A percentile compares a stretch with the other conserved stretches of the same genome.
Evolutionary conservation across 352 stramenopile genomes (phyloP).

Genomic region (Pythium dissimile): DNA sequence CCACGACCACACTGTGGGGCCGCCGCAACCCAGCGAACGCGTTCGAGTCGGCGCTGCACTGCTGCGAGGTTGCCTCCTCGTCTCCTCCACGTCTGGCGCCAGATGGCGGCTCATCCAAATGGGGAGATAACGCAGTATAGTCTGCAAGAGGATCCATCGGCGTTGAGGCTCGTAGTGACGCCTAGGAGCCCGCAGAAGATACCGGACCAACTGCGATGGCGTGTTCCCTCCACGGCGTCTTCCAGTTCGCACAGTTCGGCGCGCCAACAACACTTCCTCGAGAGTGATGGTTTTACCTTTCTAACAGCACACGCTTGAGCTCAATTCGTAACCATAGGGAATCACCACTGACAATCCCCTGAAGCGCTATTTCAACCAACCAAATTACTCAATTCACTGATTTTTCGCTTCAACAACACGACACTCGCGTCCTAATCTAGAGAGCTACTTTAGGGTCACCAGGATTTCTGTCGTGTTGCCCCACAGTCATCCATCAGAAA

Average conservation of each 20-base stretch:
- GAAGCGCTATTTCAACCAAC: constrained; percentile 1
- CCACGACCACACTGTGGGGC: constrained; percentile 10
- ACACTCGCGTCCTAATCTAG: constrained; percentile 12
- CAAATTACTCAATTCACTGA: not conserved
- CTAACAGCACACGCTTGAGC: not conserved
- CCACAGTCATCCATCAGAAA: not conserved
- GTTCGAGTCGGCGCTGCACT: constrained; percentile 62
- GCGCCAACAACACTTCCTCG: constrained; percentile 11
- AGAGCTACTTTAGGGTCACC: constrained; percentile 5
- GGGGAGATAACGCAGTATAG: constrained; percentile 32
- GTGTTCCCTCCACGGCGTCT: not conserved
- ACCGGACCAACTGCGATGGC: not conserved
- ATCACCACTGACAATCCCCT: not conserved
- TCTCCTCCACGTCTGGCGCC: constrained; percentile 3
- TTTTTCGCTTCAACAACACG: constrained; percentile 11
- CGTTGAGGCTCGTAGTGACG: not conserved
- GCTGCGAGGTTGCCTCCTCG: constrained; percentile 41
- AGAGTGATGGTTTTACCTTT: constrained; percentile 13
- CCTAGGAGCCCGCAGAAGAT: not conserved
- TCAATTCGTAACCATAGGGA: too few species aligned
- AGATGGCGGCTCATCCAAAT: not conserved
- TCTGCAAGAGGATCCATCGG: constrained; percentile 26
- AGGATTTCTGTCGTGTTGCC: constrained; percentile 3
- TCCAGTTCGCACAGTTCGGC: not conserved
- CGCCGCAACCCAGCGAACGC: constrained; percentile 46